Percentiles rank a stretch among this genome's conserved stretches.
Evolutionary conservation across 345 rosid genomes (phyloP).

Genomic region (Rhodomyrtus tomentosa): DNA sequence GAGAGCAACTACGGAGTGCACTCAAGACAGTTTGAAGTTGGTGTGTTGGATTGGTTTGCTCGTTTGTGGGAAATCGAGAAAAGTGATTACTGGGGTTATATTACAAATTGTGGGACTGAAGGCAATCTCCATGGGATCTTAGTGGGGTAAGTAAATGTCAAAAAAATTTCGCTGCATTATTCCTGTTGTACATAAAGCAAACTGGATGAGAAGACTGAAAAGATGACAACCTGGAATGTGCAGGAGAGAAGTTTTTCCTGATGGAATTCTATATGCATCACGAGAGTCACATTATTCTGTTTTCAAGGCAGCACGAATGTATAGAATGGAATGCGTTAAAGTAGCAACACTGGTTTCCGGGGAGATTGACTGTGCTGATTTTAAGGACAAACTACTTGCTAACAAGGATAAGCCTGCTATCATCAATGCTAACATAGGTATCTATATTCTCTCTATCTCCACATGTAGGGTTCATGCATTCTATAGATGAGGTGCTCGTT

Average conservation of each 20-base stretch:
- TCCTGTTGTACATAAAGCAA: neutral
- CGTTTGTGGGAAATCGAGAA: slow-evolving; percentile 97
- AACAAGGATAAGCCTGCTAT: slow-evolving; percentile 93
- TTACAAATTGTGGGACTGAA: slow-evolving; percentile 96
- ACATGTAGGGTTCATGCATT: neutral
- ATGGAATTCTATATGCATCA: slow-evolving; percentile 87
- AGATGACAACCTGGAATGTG: neutral
- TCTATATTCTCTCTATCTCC: neutral
- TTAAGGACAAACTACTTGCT: slow-evolving; percentile 47
- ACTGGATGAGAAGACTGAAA: neutral
- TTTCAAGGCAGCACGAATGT: slow-evolving; percentile 96
- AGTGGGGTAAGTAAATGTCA: slow-evolving; percentile 53
- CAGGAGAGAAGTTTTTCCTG: slow-evolving; percentile 90
- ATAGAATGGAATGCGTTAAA: slow-evolving; percentile 80
- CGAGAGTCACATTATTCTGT: slow-evolving; percentile 82
- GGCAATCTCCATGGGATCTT: slow-evolving; percentile 99
- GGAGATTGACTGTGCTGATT: slow-evolving; percentile 81
- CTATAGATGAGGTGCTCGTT: neutral
- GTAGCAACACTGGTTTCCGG: slow-evolving; percentile 65
- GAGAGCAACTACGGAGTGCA: slow-evolving; percentile 98
- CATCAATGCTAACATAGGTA: slow-evolving; percentile 88
- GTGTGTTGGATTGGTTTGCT: slow-evolving; percentile 99
- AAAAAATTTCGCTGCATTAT: neutral
- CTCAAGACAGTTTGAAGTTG: slow-evolving; percentile 96
- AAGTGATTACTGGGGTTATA: slow-evolving; percentile 95